Evolutionary conservation across 2,329 filamentous ascomycete species (phyloP), one percentile per base, ranked within the genome.

Genomic region (Pseudocercospora vitis): DNA sequence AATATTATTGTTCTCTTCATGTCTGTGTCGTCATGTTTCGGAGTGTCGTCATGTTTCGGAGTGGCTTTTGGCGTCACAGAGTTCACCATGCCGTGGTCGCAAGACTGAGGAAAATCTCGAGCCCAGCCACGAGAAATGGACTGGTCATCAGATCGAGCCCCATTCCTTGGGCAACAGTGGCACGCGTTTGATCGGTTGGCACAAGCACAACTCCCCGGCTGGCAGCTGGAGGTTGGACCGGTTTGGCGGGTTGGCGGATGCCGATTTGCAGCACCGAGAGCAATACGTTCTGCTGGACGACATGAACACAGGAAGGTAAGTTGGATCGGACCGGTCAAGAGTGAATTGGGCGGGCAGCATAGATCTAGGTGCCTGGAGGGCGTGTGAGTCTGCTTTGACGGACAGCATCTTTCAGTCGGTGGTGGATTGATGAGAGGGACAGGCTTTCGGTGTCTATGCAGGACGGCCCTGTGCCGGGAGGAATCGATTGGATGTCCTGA

Each of bases 201-300:
- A 40, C 37, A 40, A 1, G 18, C 4, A 19, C 37, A 19, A 40
- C 23, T 40, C 37, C 37, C 37, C 37, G 37, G 37, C 37, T 40
- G 16, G 37, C 19, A 19, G 16, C 37, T 40, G 37, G 19, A 40
- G 21, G 18, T 40, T 24, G 37, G 37, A 29, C 37, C 37, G 37
- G 37, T 24, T 19, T 40, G 37, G 37, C 37, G 37, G 37, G 37
- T 40, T 40, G 37, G 19, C 23, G 37, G 8, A 40, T 21, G 37
- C 37, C 37, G 37, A 40, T 12, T 19, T 40, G 16, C 16, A 11
- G 37, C 23, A n/a, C 37, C n/a, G n/a, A n/a, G n/a, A n/a, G n/a
- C n/a, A n/a, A 19, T 12, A 40, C 21, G 12, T 5, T 19, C 19
- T 11, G 37, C 37, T 19, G 37, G 16, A 40, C 37, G n/a, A n/a